Percentiles rank a stretch among this genome's conserved stretches.
Conservation (phyloP, 2,329 filamentous ascomycete species). For the Cladosporium sp. region DNA sequence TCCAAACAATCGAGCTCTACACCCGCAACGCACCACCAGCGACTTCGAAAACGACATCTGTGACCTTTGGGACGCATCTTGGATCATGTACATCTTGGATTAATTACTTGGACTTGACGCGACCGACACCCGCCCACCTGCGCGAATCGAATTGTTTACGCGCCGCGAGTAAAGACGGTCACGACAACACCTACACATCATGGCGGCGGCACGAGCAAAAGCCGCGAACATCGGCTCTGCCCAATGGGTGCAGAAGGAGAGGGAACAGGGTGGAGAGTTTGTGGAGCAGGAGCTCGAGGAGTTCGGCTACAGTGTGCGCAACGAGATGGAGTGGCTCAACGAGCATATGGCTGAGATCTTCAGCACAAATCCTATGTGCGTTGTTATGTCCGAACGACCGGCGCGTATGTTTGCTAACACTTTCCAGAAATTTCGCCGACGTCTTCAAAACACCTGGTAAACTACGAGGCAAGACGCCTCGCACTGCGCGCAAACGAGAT, state of each 20-base stretch:
- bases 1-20: constrained; percentile 17
- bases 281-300: constrained; percentile 84
- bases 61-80: background rate
- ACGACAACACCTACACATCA: constrained; percentile 23
- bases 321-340: constrained; percentile 97
- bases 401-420: constrained; percentile 32
- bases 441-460: constrained; percentile 95
- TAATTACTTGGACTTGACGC: constrained; percentile 2
- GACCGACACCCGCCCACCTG: background rate
- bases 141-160: constrained; percentile 1
- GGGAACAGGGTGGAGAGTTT: constrained; percentile 74
- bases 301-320: constrained; percentile 85
- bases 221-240: constrained; percentile 36
- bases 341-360: constrained; percentile 98
- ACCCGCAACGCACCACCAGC: constrained; percentile 3
- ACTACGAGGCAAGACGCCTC: constrained; percentile 77
- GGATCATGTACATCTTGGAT: constrained; percentile 17
- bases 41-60: constrained; percentile 8
- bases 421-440: constrained; percentile 77
- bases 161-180: constrained; percentile 22
- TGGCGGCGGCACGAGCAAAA: constrained; percentile 34
- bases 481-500: constrained; percentile 66
- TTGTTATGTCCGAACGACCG: constrained; percentile 31
- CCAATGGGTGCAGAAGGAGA: constrained; percentile 82
- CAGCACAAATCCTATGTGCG: constrained; percentile 81